These are phyloP conservation scores for Gillenia trifoliata DNA, from an alignment of 306 rosid species.

Conservation along the genomic window DNA sequence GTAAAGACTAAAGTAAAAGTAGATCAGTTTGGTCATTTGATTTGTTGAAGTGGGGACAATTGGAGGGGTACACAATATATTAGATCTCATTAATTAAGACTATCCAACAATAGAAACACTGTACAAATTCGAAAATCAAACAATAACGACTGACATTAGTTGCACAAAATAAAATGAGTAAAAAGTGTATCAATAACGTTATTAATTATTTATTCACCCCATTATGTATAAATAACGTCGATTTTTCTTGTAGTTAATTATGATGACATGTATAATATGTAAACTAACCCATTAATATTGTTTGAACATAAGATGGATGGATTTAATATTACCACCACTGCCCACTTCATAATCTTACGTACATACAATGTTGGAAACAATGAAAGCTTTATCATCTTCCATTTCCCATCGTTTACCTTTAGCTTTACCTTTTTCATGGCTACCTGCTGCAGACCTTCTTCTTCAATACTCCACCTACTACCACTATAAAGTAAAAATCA, in stretches of 20 bases:
- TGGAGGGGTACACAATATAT: neutral
- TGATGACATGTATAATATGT: too few relatives aligned
- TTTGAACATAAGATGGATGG: neutral
- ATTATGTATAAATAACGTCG: too few relatives aligned
- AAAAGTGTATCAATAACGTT: too few relatives aligned
- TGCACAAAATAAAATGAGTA: neutral
- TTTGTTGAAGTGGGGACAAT: neutral
- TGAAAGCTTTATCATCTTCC: conserved; percentile 6
- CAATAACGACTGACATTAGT: too few relatives aligned
- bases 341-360: too few relatives aligned
- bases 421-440: neutral
- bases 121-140: neutral
- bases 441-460: neutral
- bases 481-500: neutral
- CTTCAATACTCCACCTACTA: neutral
- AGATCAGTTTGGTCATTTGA: neutral
- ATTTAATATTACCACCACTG: neutral
- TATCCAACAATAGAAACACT: neutral
- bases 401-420: neutral
- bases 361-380: neutral
- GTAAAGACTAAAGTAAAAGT: neutral
- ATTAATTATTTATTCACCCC: too few relatives aligned
- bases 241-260: neutral
- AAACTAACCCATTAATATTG: neutral
- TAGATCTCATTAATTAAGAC: neutral